Evolutionary conservation across 176 grass and related monocot genomes (phyloP), one percentile per base, ranked within the genome.

Genomic region (Thalia dealbata): DNA sequence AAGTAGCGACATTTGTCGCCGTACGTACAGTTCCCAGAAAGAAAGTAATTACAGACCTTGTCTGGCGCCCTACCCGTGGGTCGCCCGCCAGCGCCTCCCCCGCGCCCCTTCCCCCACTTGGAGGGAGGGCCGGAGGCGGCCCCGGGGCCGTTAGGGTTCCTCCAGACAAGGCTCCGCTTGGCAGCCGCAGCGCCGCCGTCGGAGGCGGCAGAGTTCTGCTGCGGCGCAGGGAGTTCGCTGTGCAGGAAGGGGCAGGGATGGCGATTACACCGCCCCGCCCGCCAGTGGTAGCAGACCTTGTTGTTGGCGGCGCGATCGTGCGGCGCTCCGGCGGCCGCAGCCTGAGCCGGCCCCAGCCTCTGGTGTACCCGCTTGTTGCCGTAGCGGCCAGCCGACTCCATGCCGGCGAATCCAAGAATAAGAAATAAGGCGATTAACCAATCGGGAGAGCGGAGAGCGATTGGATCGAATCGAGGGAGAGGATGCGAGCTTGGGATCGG

Each of bases 201-300:
- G 35, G 23, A 46, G 48, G 22, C 85, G 14, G 84, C 78, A 14
- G 84, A 29, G 16, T 24, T 50, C n/a, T 48, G 73, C 22, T 69
- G 63, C 13, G 59, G 11, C 18, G 52, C 44, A 6, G 77, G 79
- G 16, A 83, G 82, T 78, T 99, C 90, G 81, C 95, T 95, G 28
- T 99, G 95, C 50, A 99, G 90, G 79, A 73, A 99, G 41, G 87
- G 79, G 83, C 95, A 99, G 14, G 87, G 90, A 83, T 91, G 89
- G 63, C 90, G 90, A 29, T 83, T 99, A 83, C 95, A 99, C 38
- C 85, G 87, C 58, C 95, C 95, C 2, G 86, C 88, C 65, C 80
- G 85, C 95, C 95, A 99, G 61, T 82, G 84, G 74, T 69, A 83
- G 83, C 95, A 99, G 52, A 99, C 90, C 74, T 80, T 90, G n/a